Evolutionary conservation across 2,329 filamentous ascomycete species (phyloP).

Genomic region (Hymenoscyphus albidus): DNA sequence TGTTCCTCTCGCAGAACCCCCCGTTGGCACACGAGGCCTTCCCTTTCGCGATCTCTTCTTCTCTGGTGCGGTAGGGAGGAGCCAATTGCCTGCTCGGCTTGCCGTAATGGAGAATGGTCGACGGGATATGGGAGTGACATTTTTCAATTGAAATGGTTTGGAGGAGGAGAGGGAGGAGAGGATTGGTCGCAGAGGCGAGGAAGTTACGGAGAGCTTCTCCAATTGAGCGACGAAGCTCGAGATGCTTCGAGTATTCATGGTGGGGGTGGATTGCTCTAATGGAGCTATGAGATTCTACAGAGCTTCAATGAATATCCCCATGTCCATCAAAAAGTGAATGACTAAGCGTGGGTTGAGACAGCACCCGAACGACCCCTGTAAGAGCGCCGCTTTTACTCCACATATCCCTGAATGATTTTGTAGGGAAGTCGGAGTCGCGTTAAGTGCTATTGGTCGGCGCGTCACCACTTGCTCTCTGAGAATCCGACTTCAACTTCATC

Average conservation of each 20-base stretch:
- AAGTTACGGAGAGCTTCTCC: conserved; percentile 29
- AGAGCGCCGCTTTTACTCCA: not conserved
- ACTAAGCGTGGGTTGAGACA: not conserved
- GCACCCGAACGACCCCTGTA: no score
- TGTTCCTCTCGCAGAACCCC: conserved; percentile 86
- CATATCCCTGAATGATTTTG: not conserved
- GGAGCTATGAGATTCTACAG: conserved; percentile 1
- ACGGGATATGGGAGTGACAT: conserved; percentile 42
- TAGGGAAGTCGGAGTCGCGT: conserved; percentile 3
- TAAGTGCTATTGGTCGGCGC: conserved; percentile 7
- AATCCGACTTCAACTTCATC: not conserved
- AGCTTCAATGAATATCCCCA: not conserved
- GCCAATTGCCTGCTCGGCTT: conserved; percentile 64
- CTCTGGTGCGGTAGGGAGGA: conserved; percentile 74
- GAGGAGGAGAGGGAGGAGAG: conserved; percentile 21
- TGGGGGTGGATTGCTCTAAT: conserved; percentile 15
- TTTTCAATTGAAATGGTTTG: conserved; percentile 21
- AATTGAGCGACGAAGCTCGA: conserved; percentile 32
- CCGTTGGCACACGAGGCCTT: conserved; percentile 79
- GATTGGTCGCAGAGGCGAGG: conserved; percentile 34
- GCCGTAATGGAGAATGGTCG: conserved; percentile 72
- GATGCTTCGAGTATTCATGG: conserved; percentile 29
- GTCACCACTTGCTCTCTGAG: not conserved
- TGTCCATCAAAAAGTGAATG: not conserved
- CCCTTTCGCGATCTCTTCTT: conserved; percentile 88